Conservation (phyloP, 1,284 basidiomycete genomes). For the Abortiporus biennis region DNA sequence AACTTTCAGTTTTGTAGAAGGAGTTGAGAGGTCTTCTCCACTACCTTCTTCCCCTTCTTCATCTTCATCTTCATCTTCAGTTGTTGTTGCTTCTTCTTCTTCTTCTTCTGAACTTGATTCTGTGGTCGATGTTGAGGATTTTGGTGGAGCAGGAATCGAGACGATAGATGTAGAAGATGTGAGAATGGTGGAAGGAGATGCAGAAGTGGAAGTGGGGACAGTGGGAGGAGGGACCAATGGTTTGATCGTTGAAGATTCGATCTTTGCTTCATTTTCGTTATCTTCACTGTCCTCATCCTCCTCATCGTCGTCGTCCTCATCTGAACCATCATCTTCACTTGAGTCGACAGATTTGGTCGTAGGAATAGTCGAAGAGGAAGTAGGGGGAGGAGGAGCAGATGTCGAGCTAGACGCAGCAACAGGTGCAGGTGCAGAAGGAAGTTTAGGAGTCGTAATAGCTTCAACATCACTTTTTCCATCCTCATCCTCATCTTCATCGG, state of each 20-base stretch:
- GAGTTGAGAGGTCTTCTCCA: not conserved
- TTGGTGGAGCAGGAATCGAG: not conserved
- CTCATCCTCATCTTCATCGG: slow-evolving; percentile 5
- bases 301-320: not conserved
- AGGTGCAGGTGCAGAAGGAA: not conserved
- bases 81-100: not conserved
- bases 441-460: not conserved
- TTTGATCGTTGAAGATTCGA: no score
- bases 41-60: not conserved
- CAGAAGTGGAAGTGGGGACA: not conserved
- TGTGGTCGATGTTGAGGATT: not conserved
- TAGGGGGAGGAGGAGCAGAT: not conserved
- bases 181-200: not conserved
- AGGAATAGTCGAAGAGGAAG: not conserved
- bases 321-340: not conserved
- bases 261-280: slow-evolving; percentile 7
- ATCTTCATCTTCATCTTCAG: slow-evolving; percentile 2
- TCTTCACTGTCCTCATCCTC: not conserved
- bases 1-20: not conserved
- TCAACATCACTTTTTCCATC: not conserved
- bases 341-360: not conserved
- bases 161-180: not conserved
- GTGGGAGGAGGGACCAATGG: no score
- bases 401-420: no score
- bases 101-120: not conserved